These are phyloP conservation scores for Apophysomyces variabilis DNA, from an alignment of 371 early-diverging fungal species.

Conservation along the genomic window DNA sequence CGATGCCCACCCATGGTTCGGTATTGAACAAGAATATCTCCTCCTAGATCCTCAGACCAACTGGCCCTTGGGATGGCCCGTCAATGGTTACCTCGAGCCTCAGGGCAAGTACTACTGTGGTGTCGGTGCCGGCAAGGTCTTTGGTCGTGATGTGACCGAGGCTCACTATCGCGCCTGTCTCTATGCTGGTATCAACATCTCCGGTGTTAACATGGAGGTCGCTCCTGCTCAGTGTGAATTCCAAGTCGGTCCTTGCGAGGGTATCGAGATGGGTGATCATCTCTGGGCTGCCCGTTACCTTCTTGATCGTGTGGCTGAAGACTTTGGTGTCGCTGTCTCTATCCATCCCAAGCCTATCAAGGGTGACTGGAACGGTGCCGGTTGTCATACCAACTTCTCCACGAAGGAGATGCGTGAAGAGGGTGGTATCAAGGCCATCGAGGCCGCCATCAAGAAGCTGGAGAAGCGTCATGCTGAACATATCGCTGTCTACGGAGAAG, in stretches of 20 bases:
- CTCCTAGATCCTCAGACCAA: constrained; percentile 53
- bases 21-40: constrained; percentile 70
- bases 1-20: constrained; percentile 61
- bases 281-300: constrained; percentile 64
- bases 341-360: constrained; percentile 63
- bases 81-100: constrained; percentile 63
- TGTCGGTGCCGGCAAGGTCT: constrained; percentile 55
- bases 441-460: constrained; percentile 61
- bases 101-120: constrained; percentile 66
- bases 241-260: constrained; percentile 67
- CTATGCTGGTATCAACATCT: constrained; percentile 51
- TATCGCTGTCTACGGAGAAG: constrained; percentile 69
- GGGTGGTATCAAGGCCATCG: constrained; percentile 60
- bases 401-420: constrained; percentile 64
- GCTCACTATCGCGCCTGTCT: constrained; percentile 66
- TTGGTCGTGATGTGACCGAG: constrained; percentile 63
- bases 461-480: constrained; percentile 56
- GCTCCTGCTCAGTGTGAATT: constrained; percentile 67
- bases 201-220: constrained; percentile 62
- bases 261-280: constrained; percentile 60
- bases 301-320: constrained; percentile 62
- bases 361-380: constrained; percentile 66
- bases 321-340: constrained; percentile 61
- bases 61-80: constrained; percentile 51
- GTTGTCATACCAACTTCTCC: constrained; percentile 61